These are phyloP conservation scores for Solanum sejunctum DNA, from an alignment of 257 asterid species.

Conservation along the genomic window DNA sequence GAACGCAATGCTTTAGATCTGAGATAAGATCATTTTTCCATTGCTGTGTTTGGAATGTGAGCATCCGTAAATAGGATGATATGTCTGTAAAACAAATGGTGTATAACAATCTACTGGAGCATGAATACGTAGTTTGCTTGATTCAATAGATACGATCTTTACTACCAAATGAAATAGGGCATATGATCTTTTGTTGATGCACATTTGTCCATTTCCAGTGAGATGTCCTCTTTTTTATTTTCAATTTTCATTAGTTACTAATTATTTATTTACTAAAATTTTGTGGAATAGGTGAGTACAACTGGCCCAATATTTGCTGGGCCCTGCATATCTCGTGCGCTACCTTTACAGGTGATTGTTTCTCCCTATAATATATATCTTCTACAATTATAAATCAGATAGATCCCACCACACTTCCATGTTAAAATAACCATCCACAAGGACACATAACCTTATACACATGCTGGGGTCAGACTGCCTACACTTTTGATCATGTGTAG, in stretches of 20 bases:
- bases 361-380: neutral
- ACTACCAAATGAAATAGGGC: neutral
- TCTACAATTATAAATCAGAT: neutral
- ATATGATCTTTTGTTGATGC: neutral
- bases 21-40: neutral
- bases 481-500: neutral
- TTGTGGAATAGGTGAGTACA: conserved; percentile 47
- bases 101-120: neutral
- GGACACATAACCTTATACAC: neutral
- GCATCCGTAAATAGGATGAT: neutral
- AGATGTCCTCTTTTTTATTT: neutral
- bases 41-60: neutral
- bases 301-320: conserved; percentile 92
- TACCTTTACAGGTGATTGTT: conserved; percentile 60
- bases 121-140: neutral
- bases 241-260: neutral
- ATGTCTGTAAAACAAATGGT: neutral
- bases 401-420: neutral
- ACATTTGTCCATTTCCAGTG: neutral
- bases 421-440: neutral
- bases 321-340: conserved; percentile 51
- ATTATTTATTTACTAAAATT: neutral
- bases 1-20: neutral
- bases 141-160: neutral
- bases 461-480: neutral